These are phyloP conservation scores for Aspergillus carbonarius DNA, from an alignment of 2,329 filamentous ascomycete genomes.

Conservation along the genomic window DNA sequence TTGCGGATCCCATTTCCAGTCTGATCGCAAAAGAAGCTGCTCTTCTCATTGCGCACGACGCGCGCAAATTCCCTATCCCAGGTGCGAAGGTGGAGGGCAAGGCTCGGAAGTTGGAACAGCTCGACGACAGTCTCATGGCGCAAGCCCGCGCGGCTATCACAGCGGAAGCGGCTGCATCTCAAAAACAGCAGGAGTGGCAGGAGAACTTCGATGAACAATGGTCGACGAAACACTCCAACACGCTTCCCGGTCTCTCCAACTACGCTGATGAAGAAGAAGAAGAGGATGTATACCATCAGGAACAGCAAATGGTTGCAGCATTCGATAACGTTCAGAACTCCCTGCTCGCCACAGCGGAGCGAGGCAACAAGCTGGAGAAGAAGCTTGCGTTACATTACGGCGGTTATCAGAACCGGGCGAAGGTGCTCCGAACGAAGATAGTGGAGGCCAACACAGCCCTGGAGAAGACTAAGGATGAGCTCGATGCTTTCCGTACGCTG, in stretches of 20 bases:
- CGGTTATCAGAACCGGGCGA: constrained; percentile 84
- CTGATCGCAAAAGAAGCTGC: constrained; percentile 76
- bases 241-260: constrained; percentile 73
- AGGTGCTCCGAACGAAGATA: constrained; percentile 77
- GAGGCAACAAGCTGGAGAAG: constrained; percentile 87
- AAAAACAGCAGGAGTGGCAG: constrained; percentile 50
- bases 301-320: constrained; percentile 62
- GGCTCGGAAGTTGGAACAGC: constrained; percentile 58
- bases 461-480: constrained; percentile 68
- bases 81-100: constrained; percentile 65
- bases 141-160: constrained; percentile 75
- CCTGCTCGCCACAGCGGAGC: constrained; percentile 72
- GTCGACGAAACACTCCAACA: constrained; percentile 50
- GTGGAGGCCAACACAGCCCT: constrained; percentile 71
- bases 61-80: constrained; percentile 69
- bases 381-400: constrained; percentile 84
- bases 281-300: constrained; percentile 60
- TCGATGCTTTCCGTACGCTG: constrained; percentile 72
- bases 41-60: constrained; percentile 77
- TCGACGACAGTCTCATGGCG: constrained; percentile 71
- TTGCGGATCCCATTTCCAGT: constrained; percentile 64
- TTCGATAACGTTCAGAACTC: constrained; percentile 75
- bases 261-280: constrained; percentile 78
- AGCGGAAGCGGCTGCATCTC: constrained; percentile 60
- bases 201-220: constrained; percentile 53